phyloP scores from a whole-genome alignment of 495 filamentous ascomycete species.

The Aspergillus biplanus region DNA sequence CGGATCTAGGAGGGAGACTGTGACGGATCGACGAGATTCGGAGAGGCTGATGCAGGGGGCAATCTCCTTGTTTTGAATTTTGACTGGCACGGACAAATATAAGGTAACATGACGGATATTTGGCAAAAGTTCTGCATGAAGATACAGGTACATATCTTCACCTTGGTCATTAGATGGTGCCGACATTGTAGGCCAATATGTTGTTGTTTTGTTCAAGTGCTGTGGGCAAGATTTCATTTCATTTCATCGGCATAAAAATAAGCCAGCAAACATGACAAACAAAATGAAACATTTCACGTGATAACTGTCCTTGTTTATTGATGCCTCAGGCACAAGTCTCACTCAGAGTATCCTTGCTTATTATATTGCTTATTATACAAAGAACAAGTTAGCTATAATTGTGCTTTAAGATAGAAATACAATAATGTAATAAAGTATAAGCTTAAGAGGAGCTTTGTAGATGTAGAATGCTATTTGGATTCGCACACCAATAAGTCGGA shows the following conservation, averaged over 20 bases:
- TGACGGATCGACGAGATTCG: constrained; percentile 44
- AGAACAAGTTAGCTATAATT: too few relatives aligned
- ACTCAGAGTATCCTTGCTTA: too few relatives aligned
- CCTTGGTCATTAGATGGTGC: not conserved
- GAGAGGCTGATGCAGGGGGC: constrained; percentile 39
- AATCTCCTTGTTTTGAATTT: constrained; percentile 37
- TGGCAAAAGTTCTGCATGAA: constrained; percentile 86
- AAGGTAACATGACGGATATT: constrained; percentile 86
- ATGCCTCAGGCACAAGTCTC: constrained; percentile 18
- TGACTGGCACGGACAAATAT: constrained; percentile 64
- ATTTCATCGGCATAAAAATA: not conserved
- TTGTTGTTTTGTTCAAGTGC: not conserved
- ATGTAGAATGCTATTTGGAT: too few relatives aligned
- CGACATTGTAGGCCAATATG: not conserved
- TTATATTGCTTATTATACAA: too few relatives aligned
- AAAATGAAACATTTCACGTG: constrained; percentile 1
- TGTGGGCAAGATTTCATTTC: not conserved
- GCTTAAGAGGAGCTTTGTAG: too few relatives aligned
- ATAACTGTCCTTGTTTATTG: not conserved
- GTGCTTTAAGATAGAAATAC: too few relatives aligned
- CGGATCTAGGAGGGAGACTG: constrained; percentile 50
- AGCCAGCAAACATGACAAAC: constrained; percentile 17
- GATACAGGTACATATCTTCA: constrained; percentile 34
- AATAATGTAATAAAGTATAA: too few relatives aligned
- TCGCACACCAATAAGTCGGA: too few relatives aligned